Evolutionary conservation across 2,329 filamentous ascomycete genomes (phyloP), one percentile per base, ranked within the genome.

Genomic region (Helotiales sp.): DNA sequence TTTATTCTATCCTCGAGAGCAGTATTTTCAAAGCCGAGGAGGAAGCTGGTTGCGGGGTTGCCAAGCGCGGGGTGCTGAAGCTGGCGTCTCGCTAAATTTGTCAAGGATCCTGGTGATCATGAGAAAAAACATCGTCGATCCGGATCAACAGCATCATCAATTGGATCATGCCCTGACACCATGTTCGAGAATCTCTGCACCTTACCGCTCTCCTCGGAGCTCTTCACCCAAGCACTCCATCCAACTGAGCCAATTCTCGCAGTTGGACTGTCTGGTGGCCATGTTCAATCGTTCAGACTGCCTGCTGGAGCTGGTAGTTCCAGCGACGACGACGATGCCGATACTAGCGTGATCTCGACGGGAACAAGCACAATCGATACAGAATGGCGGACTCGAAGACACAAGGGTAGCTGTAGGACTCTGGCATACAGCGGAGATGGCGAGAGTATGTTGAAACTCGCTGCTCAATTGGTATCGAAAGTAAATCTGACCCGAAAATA

Each of bases 371-470:
- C 90, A 64, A 91, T 98, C 70, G 91, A 94, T 73, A 93, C 90
- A 0, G 82, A 89, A 67, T 99, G 96, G 96, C 87, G 88, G 74
- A 98, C 96, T 5, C 86, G 89, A 72, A 86, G 96, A 69, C 96
- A 99, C 82, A 97, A 97, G 83, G 95, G 93, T 13, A 97, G 93
- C 84, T 98, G 95, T 77, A 87, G 96, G 62, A 90, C 88, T 68
- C 81, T 98, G 64, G 88, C 86, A 4, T 98, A 94, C 80, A 90
- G 89, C 71, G 80, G 88, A 65, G 94, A 97, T 77, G 96, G 95
- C 17, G 82, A 87, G 71, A 84, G 89, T 83, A 80, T 85, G 81
- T 84, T 72, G 85, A 83, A 83, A 3, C n/a, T 17, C n/a, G 20
- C 30, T 59, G 32, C 50, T 24, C 52, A 30, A 70, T 50, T 52